phyloP scores from a whole-genome alignment of 108 stramenopile species.

The Nitzschia putrida region DNA sequence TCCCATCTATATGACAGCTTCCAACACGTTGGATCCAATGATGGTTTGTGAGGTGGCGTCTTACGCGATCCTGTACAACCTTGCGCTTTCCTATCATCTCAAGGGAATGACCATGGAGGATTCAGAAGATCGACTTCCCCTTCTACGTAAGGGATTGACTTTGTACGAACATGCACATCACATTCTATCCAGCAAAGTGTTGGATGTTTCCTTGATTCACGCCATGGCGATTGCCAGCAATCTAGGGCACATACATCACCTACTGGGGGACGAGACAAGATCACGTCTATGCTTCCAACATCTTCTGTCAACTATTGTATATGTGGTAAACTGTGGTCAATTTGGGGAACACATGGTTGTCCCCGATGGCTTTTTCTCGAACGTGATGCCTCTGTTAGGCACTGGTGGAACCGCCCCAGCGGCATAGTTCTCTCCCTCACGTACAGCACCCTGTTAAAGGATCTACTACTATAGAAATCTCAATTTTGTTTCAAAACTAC shows the following conservation, averaged over 20 bases:
- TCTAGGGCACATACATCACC: constrained; percentile 35
- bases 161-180: constrained; percentile 34
- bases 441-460: too few relatives aligned
- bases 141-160: constrained; percentile 32
- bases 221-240: constrained; percentile 43
- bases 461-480: too few relatives aligned
- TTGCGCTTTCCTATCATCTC: constrained; percentile 31
- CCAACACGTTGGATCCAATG: not conserved
- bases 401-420: constrained; percentile 13
- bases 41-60: constrained; percentile 28
- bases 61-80: constrained; percentile 30
- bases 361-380: constrained; percentile 30
- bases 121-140: not conserved
- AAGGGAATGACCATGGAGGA: constrained; percentile 17
- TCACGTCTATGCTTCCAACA: constrained; percentile 30
- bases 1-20: constrained; percentile 13
- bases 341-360: not conserved
- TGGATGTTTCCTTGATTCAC: constrained; percentile 24
- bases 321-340: constrained; percentile 24
- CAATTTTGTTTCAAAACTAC: too few relatives aligned
- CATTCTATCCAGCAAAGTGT: constrained; percentile 21
- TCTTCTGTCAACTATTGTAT: constrained; percentile 35
- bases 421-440: constrained; percentile 3
- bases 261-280: constrained; percentile 22
- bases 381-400: constrained; percentile 23